Percentiles rank a stretch among this genome's conserved stretches.
Conservation (phyloP, 78 protist genomes). For the Dictyostelium citrinum region DNA sequence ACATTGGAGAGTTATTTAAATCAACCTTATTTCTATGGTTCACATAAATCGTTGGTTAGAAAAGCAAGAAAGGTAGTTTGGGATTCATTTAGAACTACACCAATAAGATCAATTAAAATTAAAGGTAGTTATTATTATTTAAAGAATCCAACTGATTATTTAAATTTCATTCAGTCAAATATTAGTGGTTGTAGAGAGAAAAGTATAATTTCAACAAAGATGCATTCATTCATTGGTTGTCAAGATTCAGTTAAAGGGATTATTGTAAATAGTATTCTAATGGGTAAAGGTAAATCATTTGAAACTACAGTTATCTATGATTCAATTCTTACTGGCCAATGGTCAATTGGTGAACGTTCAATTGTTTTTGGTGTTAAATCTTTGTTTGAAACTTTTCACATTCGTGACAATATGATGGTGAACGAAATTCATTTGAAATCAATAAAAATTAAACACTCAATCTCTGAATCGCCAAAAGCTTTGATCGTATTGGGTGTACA, state of each 20-base stretch:
- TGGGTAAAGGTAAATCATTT: constrained; percentile 25
- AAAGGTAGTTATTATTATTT: constrained; percentile 27
- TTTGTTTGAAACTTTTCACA: not conserved
- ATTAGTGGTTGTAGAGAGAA: not conserved
- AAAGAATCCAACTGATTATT: constrained; percentile 14
- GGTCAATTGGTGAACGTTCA: constrained; percentile 33
- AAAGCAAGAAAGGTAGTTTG: constrained; percentile 27
- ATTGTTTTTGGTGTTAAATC: constrained; percentile 33
- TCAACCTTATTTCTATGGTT: not conserved
- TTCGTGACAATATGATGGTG: constrained; percentile 16
- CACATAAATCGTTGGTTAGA: not conserved
- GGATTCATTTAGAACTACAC: constrained; percentile 34
- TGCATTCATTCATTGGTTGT: constrained; percentile 40
- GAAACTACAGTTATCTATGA: not conserved
- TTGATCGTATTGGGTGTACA: constrained; percentile 29
- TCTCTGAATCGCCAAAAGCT: not conserved
- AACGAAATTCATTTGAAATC: constrained; percentile 25
- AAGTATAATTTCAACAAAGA: not conserved
- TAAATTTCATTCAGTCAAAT: constrained; percentile 1
- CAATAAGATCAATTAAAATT: not conserved
- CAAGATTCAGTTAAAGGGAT: not conserved
- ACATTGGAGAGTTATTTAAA: constrained; percentile 22
- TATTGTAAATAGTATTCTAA: constrained; percentile 13
- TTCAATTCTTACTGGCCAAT: constrained; percentile 10
- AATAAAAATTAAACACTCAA: not conserved